These are phyloP conservation scores for Tolypocladium nubicola DNA, from an alignment of 2,329 filamentous ascomycete species.

Conservation along the genomic window DNA sequence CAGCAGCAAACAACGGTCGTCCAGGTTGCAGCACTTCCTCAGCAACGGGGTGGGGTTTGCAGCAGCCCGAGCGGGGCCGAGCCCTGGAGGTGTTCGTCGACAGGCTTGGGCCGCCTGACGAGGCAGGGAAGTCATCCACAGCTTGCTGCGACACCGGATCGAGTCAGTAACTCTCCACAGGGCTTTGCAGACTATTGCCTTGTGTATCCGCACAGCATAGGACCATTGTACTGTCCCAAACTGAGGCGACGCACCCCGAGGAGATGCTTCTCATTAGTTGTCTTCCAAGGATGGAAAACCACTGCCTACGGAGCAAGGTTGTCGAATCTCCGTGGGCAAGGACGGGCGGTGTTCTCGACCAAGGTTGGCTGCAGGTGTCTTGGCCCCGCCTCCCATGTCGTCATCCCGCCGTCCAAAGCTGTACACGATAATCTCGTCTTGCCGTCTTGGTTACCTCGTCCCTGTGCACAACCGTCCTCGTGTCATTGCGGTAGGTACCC, in stretches of 20 bases:
- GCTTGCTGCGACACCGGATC: background rate
- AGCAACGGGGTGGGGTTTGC: background rate
- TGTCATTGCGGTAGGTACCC: background rate
- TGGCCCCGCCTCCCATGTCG: background rate
- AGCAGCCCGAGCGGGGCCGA: background rate
- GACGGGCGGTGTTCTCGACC: background rate
- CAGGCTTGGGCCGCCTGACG: background rate
- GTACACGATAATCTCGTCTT: background rate
- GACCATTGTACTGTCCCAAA: background rate
- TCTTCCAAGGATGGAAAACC: background rate
- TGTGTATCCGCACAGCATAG: background rate
- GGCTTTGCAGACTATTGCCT: background rate
- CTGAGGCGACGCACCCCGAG: background rate
- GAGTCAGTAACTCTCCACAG: background rate
- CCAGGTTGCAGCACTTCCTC: too few relatives aligned
- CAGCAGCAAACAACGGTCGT: too few relatives aligned
- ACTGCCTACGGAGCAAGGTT: background rate
- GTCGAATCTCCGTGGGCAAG: background rate
- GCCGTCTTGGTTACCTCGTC: background rate
- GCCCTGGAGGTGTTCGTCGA: background rate
- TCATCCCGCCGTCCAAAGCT: background rate
- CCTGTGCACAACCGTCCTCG: background rate
- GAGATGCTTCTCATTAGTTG: background rate
- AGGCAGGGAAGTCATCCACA: background rate
- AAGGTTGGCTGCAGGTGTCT: background rate